These are phyloP conservation scores for Pseudisothecium myosuroides DNA, from an alignment of 225 moss, liverwort and hornwort genomes.

Conservation along the genomic window DNA sequence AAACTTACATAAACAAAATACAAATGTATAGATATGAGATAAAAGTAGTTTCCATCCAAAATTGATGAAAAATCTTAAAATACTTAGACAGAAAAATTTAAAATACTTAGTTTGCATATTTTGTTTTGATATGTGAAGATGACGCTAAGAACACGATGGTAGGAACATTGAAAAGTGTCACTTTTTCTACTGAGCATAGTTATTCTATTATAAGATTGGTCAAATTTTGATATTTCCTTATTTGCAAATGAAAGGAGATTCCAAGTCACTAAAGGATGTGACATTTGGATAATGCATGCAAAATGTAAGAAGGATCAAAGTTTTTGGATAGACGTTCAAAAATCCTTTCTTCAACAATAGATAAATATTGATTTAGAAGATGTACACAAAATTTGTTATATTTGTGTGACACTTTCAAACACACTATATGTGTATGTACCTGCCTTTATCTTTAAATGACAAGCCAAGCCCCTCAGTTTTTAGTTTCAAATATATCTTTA, in stretches of 20 bases:
- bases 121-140: not conserved
- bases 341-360: not conserved
- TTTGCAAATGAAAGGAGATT: not conserved
- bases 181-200: not conserved
- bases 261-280: not conserved
- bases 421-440: rapidly evolving
- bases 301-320: not conserved
- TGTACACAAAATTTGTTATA: not conserved
- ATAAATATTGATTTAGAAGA: not conserved
- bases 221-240: not conserved
- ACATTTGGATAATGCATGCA: not conserved
- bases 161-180: not conserved
- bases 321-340: not conserved
- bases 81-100: not conserved
- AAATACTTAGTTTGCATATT: not conserved
- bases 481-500: not conserved
- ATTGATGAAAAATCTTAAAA: not conserved
- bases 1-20: not conserved
- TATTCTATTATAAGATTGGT: not conserved
- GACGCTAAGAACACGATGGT: not conserved
- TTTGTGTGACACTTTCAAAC: not conserved
- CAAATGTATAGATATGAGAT: not conserved
- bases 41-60: not conserved
- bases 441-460: not conserved
- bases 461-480: not conserved